These are phyloP conservation scores for Tilletia caries DNA, from an alignment of 1,284 basidiomycete species.

Conservation along the genomic window DNA sequence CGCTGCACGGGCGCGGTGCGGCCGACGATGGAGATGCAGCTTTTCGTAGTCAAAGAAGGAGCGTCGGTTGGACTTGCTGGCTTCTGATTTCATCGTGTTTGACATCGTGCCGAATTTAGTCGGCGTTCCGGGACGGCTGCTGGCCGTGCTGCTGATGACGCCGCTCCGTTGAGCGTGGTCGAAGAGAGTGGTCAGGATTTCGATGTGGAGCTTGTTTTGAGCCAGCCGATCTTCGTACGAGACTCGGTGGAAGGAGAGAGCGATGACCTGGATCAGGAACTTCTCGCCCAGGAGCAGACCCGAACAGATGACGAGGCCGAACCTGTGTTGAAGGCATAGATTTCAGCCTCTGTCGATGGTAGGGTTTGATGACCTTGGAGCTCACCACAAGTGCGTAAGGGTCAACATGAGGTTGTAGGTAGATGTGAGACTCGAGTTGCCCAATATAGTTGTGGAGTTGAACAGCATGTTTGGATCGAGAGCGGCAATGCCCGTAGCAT, in stretches of 20 bases:
- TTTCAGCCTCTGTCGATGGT: conserved; percentile 56
- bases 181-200: conserved; percentile 72
- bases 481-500: conserved; percentile 18
- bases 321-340: conserved; percentile 62
- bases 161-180: conserved; percentile 56
- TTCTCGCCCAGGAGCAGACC: conserved; percentile 77
- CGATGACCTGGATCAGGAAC: conserved; percentile 69
- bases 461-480: conserved; percentile 20
- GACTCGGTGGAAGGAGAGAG: conserved; percentile 75
- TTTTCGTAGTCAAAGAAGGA: conserved; percentile 57
- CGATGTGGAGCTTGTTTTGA: conserved; percentile 77
- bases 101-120: neutral
- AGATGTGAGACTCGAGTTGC: conserved; percentile 24
- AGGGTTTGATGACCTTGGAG: conserved; percentile 52
- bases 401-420: conserved; percentile 54
- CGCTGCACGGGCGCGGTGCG: neutral
- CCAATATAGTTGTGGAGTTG: conserved; percentile 28
- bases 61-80: neutral
- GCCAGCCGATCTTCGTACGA: conserved; percentile 82
- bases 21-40: neutral
- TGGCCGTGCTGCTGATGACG: neutral
- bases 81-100: neutral
- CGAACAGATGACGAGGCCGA: conserved; percentile 71
- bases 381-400: conserved; percentile 29
- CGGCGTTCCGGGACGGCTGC: conserved; percentile 9